phyloP scores from a whole-genome alignment of 169 alveolate species.

The Cryptosporidium sp. region DNA sequence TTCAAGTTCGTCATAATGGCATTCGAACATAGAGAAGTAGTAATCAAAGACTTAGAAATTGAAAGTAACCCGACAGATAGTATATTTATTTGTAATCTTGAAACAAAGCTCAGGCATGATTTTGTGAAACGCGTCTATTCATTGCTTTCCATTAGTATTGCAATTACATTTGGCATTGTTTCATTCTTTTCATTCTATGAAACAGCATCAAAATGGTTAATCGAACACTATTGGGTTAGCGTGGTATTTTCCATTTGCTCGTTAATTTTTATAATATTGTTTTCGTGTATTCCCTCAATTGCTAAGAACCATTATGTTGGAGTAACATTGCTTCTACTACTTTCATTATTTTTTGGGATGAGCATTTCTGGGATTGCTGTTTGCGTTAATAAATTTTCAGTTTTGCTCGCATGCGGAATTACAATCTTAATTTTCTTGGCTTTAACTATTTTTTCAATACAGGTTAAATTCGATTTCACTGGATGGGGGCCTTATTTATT shows the following conservation, averaged over 20 bases:
- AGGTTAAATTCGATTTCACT: conserved; percentile 86
- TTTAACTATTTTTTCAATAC: conserved; percentile 83
- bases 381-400: conserved; percentile 76
- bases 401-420: conserved; percentile 83
- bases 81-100: conserved; percentile 14
- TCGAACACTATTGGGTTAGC: conserved; percentile 69
- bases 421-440: conserved; percentile 82
- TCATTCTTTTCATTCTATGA: conserved; percentile 72
- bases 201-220: conserved; percentile 73
- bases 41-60: conserved; percentile 22
- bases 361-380: conserved; percentile 72
- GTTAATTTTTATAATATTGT: conserved; percentile 72
- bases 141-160: conserved; percentile 82
- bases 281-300: conserved; percentile 74
- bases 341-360: conserved; percentile 78
- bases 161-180: conserved; percentile 81
- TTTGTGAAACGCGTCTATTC: conserved; percentile 87
- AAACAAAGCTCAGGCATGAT: conserved; percentile 82
- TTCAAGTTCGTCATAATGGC: background rate
- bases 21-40: background rate
- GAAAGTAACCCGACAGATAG: background rate
- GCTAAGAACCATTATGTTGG: conserved; percentile 76
- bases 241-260: conserved; percentile 71
- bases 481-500: conserved; percentile 81
- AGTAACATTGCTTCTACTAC: conserved; percentile 20